These are phyloP conservation scores for Exophiala oligosperma DNA, from an alignment of 2,329 filamentous ascomycete species.

Conservation along the genomic window DNA sequence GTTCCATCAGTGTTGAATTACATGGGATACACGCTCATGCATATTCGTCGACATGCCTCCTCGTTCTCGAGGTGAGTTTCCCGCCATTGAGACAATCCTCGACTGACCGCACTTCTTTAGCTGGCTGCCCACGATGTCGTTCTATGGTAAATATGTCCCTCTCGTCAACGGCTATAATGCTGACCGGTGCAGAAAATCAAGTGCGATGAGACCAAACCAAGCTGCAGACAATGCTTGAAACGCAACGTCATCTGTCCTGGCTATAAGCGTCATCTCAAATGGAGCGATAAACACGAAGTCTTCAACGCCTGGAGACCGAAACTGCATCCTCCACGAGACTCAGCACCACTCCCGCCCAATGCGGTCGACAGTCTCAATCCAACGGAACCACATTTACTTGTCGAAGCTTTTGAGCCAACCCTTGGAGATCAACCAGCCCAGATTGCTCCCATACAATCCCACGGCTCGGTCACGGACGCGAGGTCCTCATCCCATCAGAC, in stretches of 20 bases:
- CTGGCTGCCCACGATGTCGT: conserved; percentile 17
- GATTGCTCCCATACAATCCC: conserved; percentile 3
- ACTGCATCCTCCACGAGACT: not conserved
- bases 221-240: conserved; percentile 27
- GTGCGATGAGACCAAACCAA: conserved; percentile 31
- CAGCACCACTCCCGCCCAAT: not conserved
- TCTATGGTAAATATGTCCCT: conserved; percentile 8
- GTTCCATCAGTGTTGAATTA: not conserved
- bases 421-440: not conserved
- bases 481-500: conserved; percentile 3
- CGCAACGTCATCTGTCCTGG: conserved; percentile 26
- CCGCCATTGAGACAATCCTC: not conserved
- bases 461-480: conserved; percentile 5
- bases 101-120: conserved; percentile 2
- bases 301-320: conserved; percentile 8
- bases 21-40: not conserved
- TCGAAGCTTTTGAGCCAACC: conserved; percentile 5
- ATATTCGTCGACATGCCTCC: conserved; percentile 1
- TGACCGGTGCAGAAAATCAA: conserved; percentile 26
- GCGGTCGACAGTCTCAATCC: conserved; percentile 1
- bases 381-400: conserved; percentile 3
- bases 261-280: conserved; percentile 15
- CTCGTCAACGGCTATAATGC: not conserved
- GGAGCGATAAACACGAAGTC: conserved; percentile 19
- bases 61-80: conserved; percentile 14